phyloP scores from a whole-genome alignment of 2,329 filamentous ascomycete genomes.

The Xylariaceae sp. region DNA sequence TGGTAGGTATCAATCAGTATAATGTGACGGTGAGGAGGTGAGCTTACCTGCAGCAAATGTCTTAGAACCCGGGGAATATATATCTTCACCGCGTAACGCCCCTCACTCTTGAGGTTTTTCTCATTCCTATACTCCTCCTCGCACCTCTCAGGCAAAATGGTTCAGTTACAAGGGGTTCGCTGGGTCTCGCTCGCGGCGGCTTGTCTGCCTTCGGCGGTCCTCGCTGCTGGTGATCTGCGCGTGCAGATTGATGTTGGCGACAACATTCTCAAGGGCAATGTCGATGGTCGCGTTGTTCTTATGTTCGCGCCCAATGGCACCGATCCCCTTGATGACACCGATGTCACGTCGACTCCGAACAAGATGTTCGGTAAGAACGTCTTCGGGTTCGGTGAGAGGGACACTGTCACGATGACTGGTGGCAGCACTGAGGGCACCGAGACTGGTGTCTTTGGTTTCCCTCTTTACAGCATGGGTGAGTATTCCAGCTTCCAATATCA shows the following conservation, averaged over 20 bases:
- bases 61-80: not conserved
- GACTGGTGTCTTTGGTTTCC: conserved; percentile 20
- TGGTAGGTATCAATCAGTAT: no score
- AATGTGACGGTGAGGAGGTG: no score
- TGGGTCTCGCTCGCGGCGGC: conserved; percentile 14
- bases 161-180: conserved; percentile 9
- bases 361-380: conserved; percentile 25
- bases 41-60: no score
- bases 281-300: conserved; percentile 24
- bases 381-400: conserved; percentile 15
- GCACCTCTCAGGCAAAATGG: conserved; percentile 6
- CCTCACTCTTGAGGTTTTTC: not conserved
- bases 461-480: conserved; percentile 17
- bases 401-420: conserved; percentile 16
- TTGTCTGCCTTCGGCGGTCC: conserved; percentile 5
- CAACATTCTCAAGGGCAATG: conserved; percentile 13
- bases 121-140: not conserved
- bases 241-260: conserved; percentile 27
- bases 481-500: not conserved
- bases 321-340: conserved; percentile 22
- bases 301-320: conserved; percentile 25
- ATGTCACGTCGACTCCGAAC: conserved; percentile 22
- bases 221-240: conserved; percentile 5
- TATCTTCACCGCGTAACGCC: not conserved
- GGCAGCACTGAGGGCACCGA: conserved; percentile 7